Base-by-base conservation (phyloP, 805 yeast genomes). In the Schizosaccharomyces pombe region DNA sequence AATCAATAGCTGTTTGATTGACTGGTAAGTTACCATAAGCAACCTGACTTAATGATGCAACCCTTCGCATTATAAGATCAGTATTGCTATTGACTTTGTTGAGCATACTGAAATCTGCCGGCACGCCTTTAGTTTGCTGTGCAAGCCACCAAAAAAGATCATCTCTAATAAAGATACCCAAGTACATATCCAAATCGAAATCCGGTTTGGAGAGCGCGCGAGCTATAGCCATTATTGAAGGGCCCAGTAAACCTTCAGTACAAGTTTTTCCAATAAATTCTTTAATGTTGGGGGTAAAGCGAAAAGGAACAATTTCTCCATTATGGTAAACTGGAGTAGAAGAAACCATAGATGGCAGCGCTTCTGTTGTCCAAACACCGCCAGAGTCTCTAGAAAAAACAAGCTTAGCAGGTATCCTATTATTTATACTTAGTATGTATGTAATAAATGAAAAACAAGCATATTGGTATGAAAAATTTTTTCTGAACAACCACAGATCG, bases 401-500 rank as follows among this genome's bases (percentile, higher is more conserved):
- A 57, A 91, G 83, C 73, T 89, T 93, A 65, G 84, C 91, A 2
- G 98, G 97, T 58, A 85, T 87, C 62, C 99, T 78, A 52, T 82
- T 79, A 64, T 85, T 85, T 62, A 91, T 85, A 68, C 94, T 80
- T 83, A 91, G 77, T 86, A 89, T 82, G 63, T 85, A 85, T 0
- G 97, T 84, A 74, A 87, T 79, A 67, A 89, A 89, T 47, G 85
- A 78, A 61, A 91, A 82, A 0, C 94, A 79, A 3, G 96, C 96
- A 67, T 89, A 91, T 66, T 87, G 95, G 29, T 94, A 80, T 4
- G 95, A 78, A 63, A 91, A 93, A 63, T 87, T 95, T 62, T 86
- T 85, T 58, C 97, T 76, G 79, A 93, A 91, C 55, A 89, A 68
- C 98, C 98, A 91, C 72, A 89, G 91, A 62, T 89, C 96, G 65